Evolutionary conservation across 345 rosid genomes (phyloP).

Genomic region (Bretschneidera sinensis): DNA sequence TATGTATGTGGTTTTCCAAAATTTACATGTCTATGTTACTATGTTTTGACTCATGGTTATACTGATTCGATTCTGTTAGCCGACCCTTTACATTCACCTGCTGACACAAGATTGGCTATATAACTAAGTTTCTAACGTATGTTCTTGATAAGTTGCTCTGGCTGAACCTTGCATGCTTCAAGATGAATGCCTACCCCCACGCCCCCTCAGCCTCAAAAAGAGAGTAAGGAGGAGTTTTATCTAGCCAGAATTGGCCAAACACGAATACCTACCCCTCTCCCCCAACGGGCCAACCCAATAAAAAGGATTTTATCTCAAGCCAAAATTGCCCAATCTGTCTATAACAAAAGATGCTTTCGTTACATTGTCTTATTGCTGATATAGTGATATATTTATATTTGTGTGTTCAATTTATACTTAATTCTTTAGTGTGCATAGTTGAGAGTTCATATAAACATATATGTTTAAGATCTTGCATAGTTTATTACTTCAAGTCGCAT

Average conservation of each 20-base stretch:
- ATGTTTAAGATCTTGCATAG: too few species aligned
- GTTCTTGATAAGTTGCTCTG: not conserved
- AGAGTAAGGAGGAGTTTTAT: too few species aligned
- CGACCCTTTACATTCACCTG: not conserved
- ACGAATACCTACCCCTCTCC: too few species aligned
- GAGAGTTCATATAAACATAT: too few species aligned
- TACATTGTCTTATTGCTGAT: not conserved
- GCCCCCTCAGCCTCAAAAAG: not conserved
- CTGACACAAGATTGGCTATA: not conserved
- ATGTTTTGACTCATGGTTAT: not conserved
- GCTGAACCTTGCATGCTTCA: not conserved
- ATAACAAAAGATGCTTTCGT: not conserved
- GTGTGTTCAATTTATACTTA: too few species aligned
- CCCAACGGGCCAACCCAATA: too few species aligned
- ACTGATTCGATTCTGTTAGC: not conserved
- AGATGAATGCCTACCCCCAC: not conserved
- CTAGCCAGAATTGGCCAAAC: too few species aligned
- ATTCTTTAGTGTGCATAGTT: too few species aligned
- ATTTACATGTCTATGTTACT: not conserved
- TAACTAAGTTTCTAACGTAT: too few species aligned
- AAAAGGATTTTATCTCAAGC: too few species aligned
- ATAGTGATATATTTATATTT: too few species aligned
- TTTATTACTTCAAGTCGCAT: not conserved
- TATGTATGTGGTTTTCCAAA: not conserved
- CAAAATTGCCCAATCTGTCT: not conserved